Conservation (phyloP, 805 yeast genomes). For the Hermanozyma aechmeae region DNA sequence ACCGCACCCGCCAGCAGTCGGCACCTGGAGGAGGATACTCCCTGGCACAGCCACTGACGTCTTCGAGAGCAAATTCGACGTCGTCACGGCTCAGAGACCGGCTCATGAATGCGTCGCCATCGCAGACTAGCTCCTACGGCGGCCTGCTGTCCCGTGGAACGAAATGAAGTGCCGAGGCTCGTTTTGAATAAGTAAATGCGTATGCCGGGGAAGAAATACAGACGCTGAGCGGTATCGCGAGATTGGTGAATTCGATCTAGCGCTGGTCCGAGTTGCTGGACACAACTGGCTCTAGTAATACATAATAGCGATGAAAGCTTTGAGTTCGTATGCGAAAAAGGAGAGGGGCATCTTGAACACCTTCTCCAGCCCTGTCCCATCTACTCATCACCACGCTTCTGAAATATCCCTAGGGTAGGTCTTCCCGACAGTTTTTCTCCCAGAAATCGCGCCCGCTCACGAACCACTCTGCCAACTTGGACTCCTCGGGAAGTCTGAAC, state of each 20-base stretch:
- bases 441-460: slow-evolving; percentile 51
- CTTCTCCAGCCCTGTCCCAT: too few species aligned
- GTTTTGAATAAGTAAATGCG: slow-evolving; percentile 13
- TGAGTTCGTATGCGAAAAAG: neutral
- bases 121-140: slow-evolving; percentile 3
- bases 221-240: neutral
- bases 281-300: neutral
- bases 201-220: neutral
- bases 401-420: neutral
- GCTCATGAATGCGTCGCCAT: slow-evolving; percentile 5
- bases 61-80: slow-evolving; percentile 12
- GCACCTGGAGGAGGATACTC: slow-evolving; percentile 24
- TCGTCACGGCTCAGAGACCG: slow-evolving; percentile 11
- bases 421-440: slow-evolving; percentile 33
- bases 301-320: neutral
- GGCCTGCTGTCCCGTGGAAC: too few species aligned
- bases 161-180: too few species aligned
- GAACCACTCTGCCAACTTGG: slow-evolving; percentile 71
- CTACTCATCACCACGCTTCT: too few species aligned
- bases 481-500: slow-evolving; percentile 51
- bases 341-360: too few species aligned
- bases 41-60: slow-evolving; percentile 15
- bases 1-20: slow-evolving; percentile 29
- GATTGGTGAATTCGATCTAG: neutral
- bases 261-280: neutral